These are phyloP conservation scores for Eucalyptus globulus DNA, from an alignment of 345 rosid genomes.

Conservation along the genomic window DNA sequence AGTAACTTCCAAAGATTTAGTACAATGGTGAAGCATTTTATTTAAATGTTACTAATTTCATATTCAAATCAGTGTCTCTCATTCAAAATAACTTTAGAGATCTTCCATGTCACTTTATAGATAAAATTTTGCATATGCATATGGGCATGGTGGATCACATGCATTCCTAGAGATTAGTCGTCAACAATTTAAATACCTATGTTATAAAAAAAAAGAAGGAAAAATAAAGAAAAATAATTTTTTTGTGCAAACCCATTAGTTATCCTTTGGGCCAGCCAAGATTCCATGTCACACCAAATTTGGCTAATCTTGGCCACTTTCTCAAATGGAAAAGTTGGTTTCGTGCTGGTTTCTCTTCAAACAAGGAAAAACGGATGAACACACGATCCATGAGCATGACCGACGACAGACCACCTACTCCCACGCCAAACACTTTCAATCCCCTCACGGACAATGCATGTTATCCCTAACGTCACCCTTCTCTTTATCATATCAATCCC, in stretches of 20 bases:
- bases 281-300: background rate
- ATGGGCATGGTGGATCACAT: background rate
- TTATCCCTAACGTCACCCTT: background rate
- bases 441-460: constrained; percentile 7
- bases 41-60: background rate
- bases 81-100: background rate
- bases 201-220: background rate
- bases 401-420: constrained; percentile 8
- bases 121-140: background rate
- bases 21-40: background rate
- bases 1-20: background rate
- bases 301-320: background rate
- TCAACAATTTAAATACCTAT: background rate
- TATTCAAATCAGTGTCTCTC: background rate
- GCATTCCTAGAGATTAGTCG: background rate
- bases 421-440: background rate
- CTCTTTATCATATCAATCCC: background rate
- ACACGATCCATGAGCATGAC: background rate
- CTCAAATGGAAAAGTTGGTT: background rate
- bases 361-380: background rate
- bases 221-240: background rate
- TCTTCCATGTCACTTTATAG: accelerated
- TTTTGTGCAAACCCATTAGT: background rate
- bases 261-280: background rate
- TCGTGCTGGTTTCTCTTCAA: background rate